phyloP scores from a whole-genome alignment of 1,284 basidiomycete species.

The Cystobasidiaceae sp. region DNA sequence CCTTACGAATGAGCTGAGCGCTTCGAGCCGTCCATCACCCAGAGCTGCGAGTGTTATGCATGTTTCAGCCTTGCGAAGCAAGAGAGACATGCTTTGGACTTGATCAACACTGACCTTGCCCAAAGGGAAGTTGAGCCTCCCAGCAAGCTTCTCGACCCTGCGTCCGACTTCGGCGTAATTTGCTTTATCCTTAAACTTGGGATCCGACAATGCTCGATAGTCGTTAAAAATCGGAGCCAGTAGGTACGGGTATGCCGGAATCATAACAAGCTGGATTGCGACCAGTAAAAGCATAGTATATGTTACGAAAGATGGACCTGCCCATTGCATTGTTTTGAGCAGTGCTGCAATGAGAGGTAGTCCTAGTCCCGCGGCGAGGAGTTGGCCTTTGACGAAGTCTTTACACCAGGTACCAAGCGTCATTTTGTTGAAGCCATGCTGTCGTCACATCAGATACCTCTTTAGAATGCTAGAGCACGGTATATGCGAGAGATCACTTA shows the following conservation, averaged over 20 bases:
- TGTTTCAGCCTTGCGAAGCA: not conserved
- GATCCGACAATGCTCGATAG: slow-evolving; percentile 66
- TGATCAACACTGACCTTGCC: slow-evolving; percentile 53
- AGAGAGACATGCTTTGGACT: too few relatives aligned
- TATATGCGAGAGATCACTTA: slow-evolving; percentile 47
- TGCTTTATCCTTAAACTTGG: slow-evolving; percentile 42
- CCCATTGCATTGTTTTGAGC: slow-evolving; percentile 85
- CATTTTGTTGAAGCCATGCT: slow-evolving; percentile 30
- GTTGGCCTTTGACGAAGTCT: slow-evolving; percentile 71
- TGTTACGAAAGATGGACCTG: slow-evolving; percentile 53
- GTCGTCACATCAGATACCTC: not conserved
- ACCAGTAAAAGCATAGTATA: slow-evolving; percentile 41
- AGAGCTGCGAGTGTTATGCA: slow-evolving; percentile 57
- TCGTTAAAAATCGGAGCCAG: slow-evolving; percentile 98
- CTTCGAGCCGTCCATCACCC: slow-evolving; percentile 96
- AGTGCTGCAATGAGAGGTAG: slow-evolving; percentile 81
- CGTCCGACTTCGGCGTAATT: slow-evolving; percentile 63
- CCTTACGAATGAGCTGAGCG: slow-evolving; percentile 87
- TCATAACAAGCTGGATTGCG: slow-evolving; percentile 64
- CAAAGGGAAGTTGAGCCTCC: slow-evolving; percentile 82
- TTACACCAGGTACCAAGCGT: slow-evolving; percentile 17
- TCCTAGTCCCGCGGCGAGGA: slow-evolving; percentile 67
- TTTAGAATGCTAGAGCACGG: too few relatives aligned
- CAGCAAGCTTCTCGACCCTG: slow-evolving; percentile 68
- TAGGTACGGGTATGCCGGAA: slow-evolving; percentile 53